These are phyloP conservation scores for Bombardia bombarda DNA, from an alignment of 495 filamentous ascomycete species.

Conservation along the genomic window DNA sequence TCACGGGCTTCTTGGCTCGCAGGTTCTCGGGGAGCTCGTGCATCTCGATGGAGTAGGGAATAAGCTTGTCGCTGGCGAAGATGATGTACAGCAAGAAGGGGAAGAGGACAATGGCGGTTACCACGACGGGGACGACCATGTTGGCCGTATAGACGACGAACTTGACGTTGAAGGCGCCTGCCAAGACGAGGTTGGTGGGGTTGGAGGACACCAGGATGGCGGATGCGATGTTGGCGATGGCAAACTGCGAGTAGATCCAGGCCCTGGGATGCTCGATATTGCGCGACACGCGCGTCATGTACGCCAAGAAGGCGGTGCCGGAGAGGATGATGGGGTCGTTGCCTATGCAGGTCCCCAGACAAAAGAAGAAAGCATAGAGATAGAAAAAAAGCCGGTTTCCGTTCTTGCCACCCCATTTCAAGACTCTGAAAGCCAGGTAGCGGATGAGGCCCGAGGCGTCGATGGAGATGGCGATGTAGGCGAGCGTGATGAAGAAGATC, in stretches of 20 bases:
- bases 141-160: slow-evolving; percentile 62
- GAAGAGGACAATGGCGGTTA: slow-evolving; percentile 54
- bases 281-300: slow-evolving; percentile 62
- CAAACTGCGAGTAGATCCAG: slow-evolving; percentile 63
- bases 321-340: slow-evolving; percentile 65
- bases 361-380: slow-evolving; percentile 60
- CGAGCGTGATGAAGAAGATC: slow-evolving; percentile 60
- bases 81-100: slow-evolving; percentile 58
- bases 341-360: slow-evolving; percentile 56
- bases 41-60: slow-evolving; percentile 56
- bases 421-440: slow-evolving; percentile 58
- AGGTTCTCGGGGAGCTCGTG: slow-evolving; percentile 53
- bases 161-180: slow-evolving; percentile 57
- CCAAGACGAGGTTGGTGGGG: slow-evolving; percentile 63
- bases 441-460: slow-evolving; percentile 61
- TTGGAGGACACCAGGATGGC: slow-evolving; percentile 65
- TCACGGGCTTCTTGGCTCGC: slow-evolving; percentile 46
- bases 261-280: slow-evolving; percentile 59
- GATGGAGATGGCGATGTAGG: slow-evolving; percentile 67
- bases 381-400: slow-evolving; percentile 59
- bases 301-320: slow-evolving; percentile 61
- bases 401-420: slow-evolving; percentile 52
- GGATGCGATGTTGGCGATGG: slow-evolving; percentile 58
- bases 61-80: slow-evolving; percentile 51
- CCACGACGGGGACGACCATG: slow-evolving; percentile 59